phyloP scores from a whole-genome alignment of 1,139 yeast species.

The Candida albicans region DNA sequence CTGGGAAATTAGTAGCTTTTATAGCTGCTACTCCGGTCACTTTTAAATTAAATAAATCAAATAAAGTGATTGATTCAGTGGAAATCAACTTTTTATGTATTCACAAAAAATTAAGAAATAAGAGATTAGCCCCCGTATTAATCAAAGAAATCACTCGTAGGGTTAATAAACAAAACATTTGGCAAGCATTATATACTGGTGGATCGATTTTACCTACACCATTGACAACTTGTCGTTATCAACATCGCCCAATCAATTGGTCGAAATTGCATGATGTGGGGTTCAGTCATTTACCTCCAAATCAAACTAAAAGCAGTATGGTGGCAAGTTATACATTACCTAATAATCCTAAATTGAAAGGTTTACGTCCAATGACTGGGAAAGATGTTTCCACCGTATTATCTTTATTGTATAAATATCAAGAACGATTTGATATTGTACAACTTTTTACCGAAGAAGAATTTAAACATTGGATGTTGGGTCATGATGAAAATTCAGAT shows the following conservation, averaged over 20 bases:
- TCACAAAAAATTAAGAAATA: constrained; percentile 90
- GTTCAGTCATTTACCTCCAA: constrained; percentile 76
- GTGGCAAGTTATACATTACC: constrained; percentile 77
- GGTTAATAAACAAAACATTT: constrained; percentile 76
- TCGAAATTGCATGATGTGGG: constrained; percentile 85
- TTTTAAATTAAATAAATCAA: constrained; percentile 57
- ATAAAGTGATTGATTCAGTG: constrained; percentile 57
- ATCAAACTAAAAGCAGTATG: constrained; percentile 77
- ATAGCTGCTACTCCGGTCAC: constrained; percentile 87
- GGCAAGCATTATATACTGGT: constrained; percentile 97
- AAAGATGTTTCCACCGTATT: constrained; percentile 67
- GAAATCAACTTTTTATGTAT: constrained; percentile 94
- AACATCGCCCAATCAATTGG: constrained; percentile 96
- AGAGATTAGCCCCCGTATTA: constrained; percentile 89
- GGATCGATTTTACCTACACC: constrained; percentile 93
- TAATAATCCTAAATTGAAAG: constrained; percentile 51
- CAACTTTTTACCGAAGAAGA: constrained; percentile 74
- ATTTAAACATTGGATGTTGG: constrained; percentile 78
- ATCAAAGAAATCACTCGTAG: constrained; percentile 94
- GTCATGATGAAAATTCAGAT: constrained; percentile 24
- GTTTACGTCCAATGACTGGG: constrained; percentile 62
- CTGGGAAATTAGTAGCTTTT: constrained; percentile 82
- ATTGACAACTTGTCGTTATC: constrained; percentile 84
- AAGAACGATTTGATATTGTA: constrained; percentile 66
- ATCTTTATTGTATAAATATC: constrained; percentile 59